Base-by-base conservation (phyloP, 805 yeast species). In the Metschnikowia continentalis region DNA sequence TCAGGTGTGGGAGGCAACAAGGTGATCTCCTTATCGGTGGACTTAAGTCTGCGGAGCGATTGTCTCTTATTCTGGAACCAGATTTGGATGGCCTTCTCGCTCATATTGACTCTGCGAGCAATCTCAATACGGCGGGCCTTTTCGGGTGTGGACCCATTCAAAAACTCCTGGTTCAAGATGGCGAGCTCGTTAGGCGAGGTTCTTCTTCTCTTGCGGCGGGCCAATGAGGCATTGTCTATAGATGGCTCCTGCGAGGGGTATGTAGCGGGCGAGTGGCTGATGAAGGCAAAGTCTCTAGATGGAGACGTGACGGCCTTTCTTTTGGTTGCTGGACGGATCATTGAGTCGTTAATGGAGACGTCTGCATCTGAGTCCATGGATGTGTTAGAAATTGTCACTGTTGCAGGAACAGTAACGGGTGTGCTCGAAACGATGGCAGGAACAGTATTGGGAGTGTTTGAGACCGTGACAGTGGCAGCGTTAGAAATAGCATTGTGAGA, bases 41-140 rank as follows among this genome's bases (percentile, higher is more conserved):
- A 54, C 49, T 62, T 60, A 46, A 71, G 75, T 59, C 84, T 81
- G 61, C 90, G 79, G 55, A 86, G 70, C 35, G 91, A 79, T 69
- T 92, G 97, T 68, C 99, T 81, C 68, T 84, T 88, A 70, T 94
- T 94, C 71, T 94, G 99, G 72, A 94, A 94, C 99, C 99, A 94
- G 55, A 92, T 90, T 72, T 94, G 99, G 35, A 94, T 96, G 1
- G 97, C 96, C 67, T 91, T 90, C 68, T 91, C 97, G n/a, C 92
- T 82, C 98, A 94, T 94, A 58, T 83, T 84, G 38, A 94, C 95
- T 56, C 76, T 80, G 32, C 72, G 68, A 4, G 98, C 96, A 57
- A 94, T 88, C 56, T 84, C 87, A 41, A 81, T 75, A 59, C 98
- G 81, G 63, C 86, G 78, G 42, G 77, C 70, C 65, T 84, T 86